Conservation (phyloP, 306 rosid species). For the Cyclanthera cordifolia region DNA sequence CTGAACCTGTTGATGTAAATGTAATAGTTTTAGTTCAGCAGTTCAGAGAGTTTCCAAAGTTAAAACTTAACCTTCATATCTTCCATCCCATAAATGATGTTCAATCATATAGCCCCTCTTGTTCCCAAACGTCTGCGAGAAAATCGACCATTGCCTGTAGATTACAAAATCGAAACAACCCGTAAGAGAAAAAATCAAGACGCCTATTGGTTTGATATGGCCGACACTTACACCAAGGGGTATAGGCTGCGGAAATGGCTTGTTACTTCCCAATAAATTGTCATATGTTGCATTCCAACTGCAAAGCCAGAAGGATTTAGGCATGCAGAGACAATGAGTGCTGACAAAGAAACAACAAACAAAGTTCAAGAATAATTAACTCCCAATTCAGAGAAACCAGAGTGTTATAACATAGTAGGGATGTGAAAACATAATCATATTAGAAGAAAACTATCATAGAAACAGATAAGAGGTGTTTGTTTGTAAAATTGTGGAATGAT, state of each 20-base stretch:
- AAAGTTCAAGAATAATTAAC: conserved; percentile 24
- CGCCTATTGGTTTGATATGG: neutral
- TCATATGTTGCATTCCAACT: conserved; percentile 90
- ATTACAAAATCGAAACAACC: neutral
- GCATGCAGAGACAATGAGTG: conserved; percentile 53
- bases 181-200: neutral
- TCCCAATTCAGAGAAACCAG: conserved; percentile 10
- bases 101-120: conserved; percentile 80
- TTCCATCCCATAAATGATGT: conserved; percentile 12
- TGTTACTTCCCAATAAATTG: conserved; percentile 67
- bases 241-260: conserved; percentile 73
- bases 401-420: neutral
- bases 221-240: conserved; percentile 57
- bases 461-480: too few species aligned
- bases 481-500: too few species aligned
- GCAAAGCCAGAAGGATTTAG: conserved; percentile 47
- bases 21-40: neutral
- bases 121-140: conserved; percentile 83
- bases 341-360: conserved; percentile 30
- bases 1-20: neutral
- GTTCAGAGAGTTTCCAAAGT: conserved; percentile 19
- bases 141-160: conserved; percentile 89
- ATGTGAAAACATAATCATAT: neutral
- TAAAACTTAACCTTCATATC: conserved; percentile 19
- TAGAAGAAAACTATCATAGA: neutral